Conservation (phyloP, 345 rosid genomes). For the Lumnitzera racemosa region DNA sequence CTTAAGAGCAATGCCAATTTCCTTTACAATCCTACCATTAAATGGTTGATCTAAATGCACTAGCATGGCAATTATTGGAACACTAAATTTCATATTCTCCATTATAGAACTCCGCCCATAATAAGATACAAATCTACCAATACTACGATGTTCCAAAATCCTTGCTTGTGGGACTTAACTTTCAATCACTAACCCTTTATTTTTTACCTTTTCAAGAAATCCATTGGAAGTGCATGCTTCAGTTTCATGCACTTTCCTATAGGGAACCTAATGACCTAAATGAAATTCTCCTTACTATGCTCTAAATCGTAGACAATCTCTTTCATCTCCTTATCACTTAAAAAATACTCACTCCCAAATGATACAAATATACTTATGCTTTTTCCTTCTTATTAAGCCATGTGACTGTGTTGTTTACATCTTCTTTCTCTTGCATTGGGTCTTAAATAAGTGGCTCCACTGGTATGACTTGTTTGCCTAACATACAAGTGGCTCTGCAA, state of each 20-base stretch:
- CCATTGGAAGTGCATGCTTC: slow-evolving; percentile 15
- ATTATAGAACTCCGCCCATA: slow-evolving; percentile 37
- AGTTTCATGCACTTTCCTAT: neutral
- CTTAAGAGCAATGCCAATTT: slow-evolving; percentile 18
- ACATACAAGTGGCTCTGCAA: neutral
- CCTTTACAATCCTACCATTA: slow-evolving; percentile 24
- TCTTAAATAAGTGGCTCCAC: slow-evolving; percentile 11
- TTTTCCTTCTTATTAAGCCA: slow-evolving; percentile 17
- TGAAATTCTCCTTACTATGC: slow-evolving; percentile 16
- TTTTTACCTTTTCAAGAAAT: slow-evolving; percentile 13
- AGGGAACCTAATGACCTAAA: slow-evolving; percentile 18
- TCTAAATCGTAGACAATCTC: slow-evolving; percentile 20
- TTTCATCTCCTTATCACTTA: slow-evolving; percentile 7
- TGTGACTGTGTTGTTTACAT: slow-evolving; percentile 2
- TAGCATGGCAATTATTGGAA: slow-evolving; percentile 29
- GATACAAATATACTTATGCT: slow-evolving; percentile 20
- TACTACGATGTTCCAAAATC: slow-evolving; percentile 16
- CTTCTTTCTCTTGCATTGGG: neutral
- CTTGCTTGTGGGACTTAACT: slow-evolving; percentile 18
- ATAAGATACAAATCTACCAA: slow-evolving; percentile 32
- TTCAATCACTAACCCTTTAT: slow-evolving; percentile 10
- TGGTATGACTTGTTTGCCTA: slow-evolving; percentile 11
- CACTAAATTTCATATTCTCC: slow-evolving; percentile 26
- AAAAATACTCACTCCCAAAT: slow-evolving; percentile 18
- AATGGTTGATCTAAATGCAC: slow-evolving; percentile 27